Evolutionary conservation across 2,329 filamentous ascomycete species (phyloP).

Genomic region (Pleoardoris graminearum): DNA sequence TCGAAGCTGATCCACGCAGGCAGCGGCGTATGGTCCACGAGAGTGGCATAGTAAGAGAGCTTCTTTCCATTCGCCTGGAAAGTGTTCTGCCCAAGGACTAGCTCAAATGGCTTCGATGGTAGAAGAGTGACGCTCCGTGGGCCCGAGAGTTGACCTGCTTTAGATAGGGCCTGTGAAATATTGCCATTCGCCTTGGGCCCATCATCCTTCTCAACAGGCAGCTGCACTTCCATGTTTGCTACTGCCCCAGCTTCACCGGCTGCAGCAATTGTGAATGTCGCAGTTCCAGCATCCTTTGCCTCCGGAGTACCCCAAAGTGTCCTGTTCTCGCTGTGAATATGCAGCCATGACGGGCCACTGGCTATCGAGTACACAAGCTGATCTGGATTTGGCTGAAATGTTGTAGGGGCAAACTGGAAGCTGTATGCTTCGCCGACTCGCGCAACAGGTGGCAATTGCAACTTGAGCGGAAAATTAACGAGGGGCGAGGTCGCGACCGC

Average conservation of each 20-base stretch:
- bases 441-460: conserved; percentile 80
- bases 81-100: conserved; percentile 55
- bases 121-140: conserved; percentile 59
- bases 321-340: conserved; percentile 66
- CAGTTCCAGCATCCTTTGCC: conserved; percentile 59
- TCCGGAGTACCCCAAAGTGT: conserved; percentile 73
- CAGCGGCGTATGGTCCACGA: conserved; percentile 76
- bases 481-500: conserved; percentile 37
- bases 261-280: conserved; percentile 69
- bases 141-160: conserved; percentile 61
- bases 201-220: conserved; percentile 67
- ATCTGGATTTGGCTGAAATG: conserved; percentile 65
- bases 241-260: conserved; percentile 65
- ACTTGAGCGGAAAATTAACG: conserved; percentile 74
- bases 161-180: conserved; percentile 60
- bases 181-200: conserved; percentile 61
- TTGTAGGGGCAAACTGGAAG: conserved; percentile 72
- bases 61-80: conserved; percentile 63
- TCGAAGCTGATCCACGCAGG: conserved; percentile 87
- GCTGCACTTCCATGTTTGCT: conserved; percentile 65
- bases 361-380: conserved; percentile 68
- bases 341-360: conserved; percentile 72
- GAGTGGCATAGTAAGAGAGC: conserved; percentile 74
- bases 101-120: conserved; percentile 41
- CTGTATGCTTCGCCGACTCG: conserved; percentile 68